These are phyloP conservation scores for Xylaria flabelliformis DNA, from an alignment of 495 filamentous ascomycete species.

Conservation along the genomic window DNA sequence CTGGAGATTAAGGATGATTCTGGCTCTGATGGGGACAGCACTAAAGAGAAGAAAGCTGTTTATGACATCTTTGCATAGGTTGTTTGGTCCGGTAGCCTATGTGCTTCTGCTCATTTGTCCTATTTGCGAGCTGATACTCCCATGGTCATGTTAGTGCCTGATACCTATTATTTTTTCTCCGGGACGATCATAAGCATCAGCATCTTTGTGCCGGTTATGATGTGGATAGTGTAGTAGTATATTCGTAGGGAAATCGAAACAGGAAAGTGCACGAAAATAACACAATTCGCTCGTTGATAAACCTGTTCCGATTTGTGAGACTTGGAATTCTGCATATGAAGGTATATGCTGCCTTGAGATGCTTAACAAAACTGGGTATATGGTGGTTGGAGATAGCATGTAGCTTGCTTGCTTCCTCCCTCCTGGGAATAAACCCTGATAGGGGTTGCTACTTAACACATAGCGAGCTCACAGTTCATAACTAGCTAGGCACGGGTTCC, in stretches of 20 bases:
- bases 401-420: too few species aligned
- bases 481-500: not conserved
- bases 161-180: not conserved
- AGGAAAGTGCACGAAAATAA: not conserved
- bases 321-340: too few species aligned
- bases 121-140: not conserved
- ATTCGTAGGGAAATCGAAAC: not conserved
- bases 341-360: too few species aligned
- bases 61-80: constrained; percentile 6
- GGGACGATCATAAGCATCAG: not conserved
- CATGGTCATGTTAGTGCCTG: not conserved
- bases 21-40: constrained; percentile 8
- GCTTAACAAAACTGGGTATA: too few species aligned
- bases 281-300: not conserved
- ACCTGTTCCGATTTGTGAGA: not conserved
- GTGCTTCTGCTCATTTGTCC: not conserved
- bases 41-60: not conserved
- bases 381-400: too few species aligned
- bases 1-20: constrained; percentile 32
- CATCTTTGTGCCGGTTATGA: not conserved
- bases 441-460: too few species aligned
- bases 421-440: too few species aligned
- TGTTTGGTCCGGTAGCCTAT: not conserved
- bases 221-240: not conserved
- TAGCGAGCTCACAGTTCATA: too few species aligned